A percentile compares a stretch with the other conserved stretches of the same genome.
Evolutionary conservation across 2,329 filamentous ascomycete species (phyloP).

Genomic region (Xylariaceae sp.): DNA sequence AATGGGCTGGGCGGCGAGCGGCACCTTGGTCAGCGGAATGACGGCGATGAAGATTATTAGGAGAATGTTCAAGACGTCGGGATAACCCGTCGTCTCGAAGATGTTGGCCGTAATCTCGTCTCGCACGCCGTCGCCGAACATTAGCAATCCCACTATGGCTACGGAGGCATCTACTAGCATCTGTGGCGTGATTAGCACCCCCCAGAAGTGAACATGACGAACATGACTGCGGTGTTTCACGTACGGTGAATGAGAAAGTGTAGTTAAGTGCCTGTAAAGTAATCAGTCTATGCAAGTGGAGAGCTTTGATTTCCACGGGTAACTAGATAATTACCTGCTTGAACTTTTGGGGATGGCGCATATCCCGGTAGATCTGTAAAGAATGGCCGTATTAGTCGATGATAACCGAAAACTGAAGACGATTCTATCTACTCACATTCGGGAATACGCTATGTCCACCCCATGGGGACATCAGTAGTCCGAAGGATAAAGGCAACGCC

Average conservation of each 20-base stretch:
- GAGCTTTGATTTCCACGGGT: background rate
- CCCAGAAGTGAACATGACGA: background rate
- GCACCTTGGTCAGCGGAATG: slow-evolving; percentile 93
- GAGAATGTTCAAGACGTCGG: slow-evolving; percentile 64
- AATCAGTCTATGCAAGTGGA: slow-evolving; percentile 14
- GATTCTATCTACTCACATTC: slow-evolving; percentile 46
- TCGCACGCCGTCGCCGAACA: slow-evolving; percentile 87
- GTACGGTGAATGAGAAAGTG: slow-evolving; percentile 79
- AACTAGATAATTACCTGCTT: slow-evolving; percentile 23
- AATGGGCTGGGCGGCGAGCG: slow-evolving; percentile 81
- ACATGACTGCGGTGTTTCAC: slow-evolving; percentile 22
- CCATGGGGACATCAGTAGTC: slow-evolving; percentile 76
- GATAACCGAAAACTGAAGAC: background rate
- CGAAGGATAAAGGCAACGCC: slow-evolving; percentile 81
- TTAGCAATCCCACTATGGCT: slow-evolving; percentile 77
- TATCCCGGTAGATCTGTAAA: slow-evolving; percentile 54
- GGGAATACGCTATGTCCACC: slow-evolving; percentile 68
- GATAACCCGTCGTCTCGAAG: slow-evolving; percentile 67
- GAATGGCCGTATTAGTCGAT: slow-evolving; percentile 11
- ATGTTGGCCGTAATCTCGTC: slow-evolving; percentile 93
- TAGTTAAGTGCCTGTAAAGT: slow-evolving; percentile 59
- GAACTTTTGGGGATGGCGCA: slow-evolving; percentile 76
- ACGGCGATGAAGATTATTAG: slow-evolving; percentile 85
- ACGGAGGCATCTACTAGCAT: slow-evolving; percentile 76
- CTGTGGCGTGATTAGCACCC: slow-evolving; percentile 33